Evolutionary conservation across 495 filamentous ascomycete species (phyloP), one percentile per base, ranked within the genome.

Genomic region (Aspergillus saccharolyticus): DNA sequence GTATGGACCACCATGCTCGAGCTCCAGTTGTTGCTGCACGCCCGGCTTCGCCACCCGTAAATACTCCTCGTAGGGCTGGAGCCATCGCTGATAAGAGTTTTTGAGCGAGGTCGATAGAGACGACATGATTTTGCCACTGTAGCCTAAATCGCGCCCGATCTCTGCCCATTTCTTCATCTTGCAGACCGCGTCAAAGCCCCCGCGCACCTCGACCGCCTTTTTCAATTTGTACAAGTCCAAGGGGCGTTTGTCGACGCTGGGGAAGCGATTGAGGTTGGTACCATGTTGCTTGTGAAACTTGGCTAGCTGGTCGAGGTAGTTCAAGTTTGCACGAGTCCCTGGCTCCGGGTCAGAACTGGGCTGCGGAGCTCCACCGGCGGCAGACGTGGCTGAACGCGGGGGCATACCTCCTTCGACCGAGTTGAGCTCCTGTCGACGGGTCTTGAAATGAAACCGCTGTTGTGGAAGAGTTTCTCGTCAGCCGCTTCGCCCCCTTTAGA

Each of bases 121-220:
- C 0, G 95, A 97, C 94, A 99, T 99, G 62, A 99, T 99, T 74
- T 99, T 99, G 66, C 94, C 94, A 67, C 94, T 97, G 74, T 99
- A 99, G 53, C 94, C 94, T 18, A 99, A 75, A 70, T 97, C 93
- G 67, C 94, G 87, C 33, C 94, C 94, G 59, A 99, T 97, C 70
- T 99, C 94, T 0, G 94, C 94, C 94, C 94, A 99, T 77, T 96
- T 97, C 72, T 99, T 99, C 50, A 85, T 80, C 74, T 96, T 97
- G 79, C 95, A 97, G 42, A 99, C 94, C 59, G 86, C 85, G 42
- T 96, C 91, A 63, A 99, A 99, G 0, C 94, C 94, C 25, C 94
- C 94, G 44, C 92, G 83, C 42, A 85, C 83, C 69, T 97, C 94
- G 15, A 99, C 94, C 0, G 94, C 91, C 71, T 97, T 97, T 71